These are phyloP conservation scores for Pulicaria dysenterica DNA, from an alignment of 129 eudicot species.

Conservation along the genomic window DNA sequence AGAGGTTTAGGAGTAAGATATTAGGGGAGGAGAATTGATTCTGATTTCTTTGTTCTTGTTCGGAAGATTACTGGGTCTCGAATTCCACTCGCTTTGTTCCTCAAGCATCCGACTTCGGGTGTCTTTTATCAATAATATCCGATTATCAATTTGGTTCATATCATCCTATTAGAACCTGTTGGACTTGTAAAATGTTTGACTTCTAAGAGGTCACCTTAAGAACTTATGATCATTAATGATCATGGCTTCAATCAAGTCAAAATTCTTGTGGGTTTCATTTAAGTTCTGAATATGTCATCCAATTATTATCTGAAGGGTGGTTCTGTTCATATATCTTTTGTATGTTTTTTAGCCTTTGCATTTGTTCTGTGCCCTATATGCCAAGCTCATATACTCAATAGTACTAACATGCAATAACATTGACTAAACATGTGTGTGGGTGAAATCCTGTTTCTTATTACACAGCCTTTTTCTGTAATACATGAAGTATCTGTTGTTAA, in stretches of 20 bases:
- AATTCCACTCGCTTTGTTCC: no score
- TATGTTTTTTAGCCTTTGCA: conserved; percentile 16
- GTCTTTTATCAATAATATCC: no score
- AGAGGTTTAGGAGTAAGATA: no score
- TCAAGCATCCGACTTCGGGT: no score
- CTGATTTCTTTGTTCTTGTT: no score
- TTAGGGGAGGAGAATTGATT: no score
- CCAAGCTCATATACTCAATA: background rate
- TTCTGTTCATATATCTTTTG: conserved; percentile 8
- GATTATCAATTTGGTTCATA: no score
- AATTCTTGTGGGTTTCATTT: background rate
- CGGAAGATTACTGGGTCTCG: no score
- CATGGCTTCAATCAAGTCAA: conserved; percentile 14
- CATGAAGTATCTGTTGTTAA: no score
- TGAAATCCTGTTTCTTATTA: conserved; percentile 1
- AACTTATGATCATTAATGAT: conserved; percentile 1
- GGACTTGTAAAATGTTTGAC: conserved; percentile 3
- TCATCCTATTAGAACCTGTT: background rate
- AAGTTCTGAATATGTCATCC: background rate
- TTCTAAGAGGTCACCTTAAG: conserved; percentile 18
- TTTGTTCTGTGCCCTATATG: background rate
- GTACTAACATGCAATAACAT: conserved; percentile 6
- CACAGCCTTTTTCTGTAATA: no score
- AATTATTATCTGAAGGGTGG: background rate
- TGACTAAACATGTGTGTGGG: background rate